A percentile compares a stretch with the other conserved stretches of the same genome.
These are phyloP conservation scores for Malus hybrid DNA, from an alignment of 331 rosid genomes.

Conservation along the genomic window DNA sequence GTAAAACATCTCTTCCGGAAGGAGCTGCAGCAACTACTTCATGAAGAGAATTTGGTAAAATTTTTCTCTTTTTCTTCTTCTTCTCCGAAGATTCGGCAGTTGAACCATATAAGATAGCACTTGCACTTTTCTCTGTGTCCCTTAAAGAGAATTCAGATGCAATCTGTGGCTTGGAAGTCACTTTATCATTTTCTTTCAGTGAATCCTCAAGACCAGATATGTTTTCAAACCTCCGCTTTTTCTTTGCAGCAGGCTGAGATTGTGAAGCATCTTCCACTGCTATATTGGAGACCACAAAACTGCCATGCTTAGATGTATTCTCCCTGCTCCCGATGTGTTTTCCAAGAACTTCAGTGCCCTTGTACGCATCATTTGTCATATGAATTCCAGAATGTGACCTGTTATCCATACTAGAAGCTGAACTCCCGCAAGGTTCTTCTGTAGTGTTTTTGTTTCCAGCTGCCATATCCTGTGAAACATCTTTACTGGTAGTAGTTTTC, in stretches of 20 bases:
- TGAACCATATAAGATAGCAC: constrained; percentile 20
- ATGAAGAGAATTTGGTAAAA: constrained; percentile 17
- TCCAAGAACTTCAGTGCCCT: constrained; percentile 30
- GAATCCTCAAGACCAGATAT: constrained; percentile 7
- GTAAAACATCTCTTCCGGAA: constrained; percentile 23
- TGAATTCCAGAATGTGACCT: constrained; percentile 20
- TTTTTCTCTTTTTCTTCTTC: constrained; percentile 29
- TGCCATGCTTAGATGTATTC: background rate
- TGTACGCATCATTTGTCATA: constrained; percentile 14
- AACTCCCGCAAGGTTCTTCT: constrained; percentile 8
- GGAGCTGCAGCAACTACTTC: constrained; percentile 18
- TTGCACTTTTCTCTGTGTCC: constrained; percentile 20
- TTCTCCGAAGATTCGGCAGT: constrained; percentile 15
- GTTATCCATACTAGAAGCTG: constrained; percentile 16
- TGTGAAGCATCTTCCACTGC: constrained; percentile 29
- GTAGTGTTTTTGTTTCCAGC: constrained; percentile 7
- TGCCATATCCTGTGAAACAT: background rate
- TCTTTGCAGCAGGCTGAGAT: constrained; percentile 15
- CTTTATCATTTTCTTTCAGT: constrained; percentile 15
- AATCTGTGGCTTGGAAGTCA: constrained; percentile 16
- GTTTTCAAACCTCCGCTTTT: constrained; percentile 27
- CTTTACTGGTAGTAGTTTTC: no score
- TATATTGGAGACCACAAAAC: no score
- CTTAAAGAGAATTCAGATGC: constrained; percentile 21
- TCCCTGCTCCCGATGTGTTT: constrained; percentile 9